Evolutionary conservation across 2,329 filamentous ascomycete genomes (phyloP).

Genomic region (Orbilia quercus): DNA sequence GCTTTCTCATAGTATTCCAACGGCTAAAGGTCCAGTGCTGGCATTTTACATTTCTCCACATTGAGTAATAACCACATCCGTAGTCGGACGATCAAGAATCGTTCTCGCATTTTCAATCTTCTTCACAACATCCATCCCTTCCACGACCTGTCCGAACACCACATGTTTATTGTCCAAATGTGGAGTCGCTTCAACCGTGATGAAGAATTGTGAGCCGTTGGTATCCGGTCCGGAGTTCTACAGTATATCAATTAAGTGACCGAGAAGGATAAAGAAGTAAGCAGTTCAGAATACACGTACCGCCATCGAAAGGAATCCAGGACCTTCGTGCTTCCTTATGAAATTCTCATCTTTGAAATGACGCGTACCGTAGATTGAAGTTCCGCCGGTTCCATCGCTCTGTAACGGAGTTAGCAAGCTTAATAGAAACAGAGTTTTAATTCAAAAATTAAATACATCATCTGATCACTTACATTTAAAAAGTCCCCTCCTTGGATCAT

Average conservation of each 20-base stretch:
- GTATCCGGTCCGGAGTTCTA: slow-evolving; percentile 91
- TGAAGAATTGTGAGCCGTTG: slow-evolving; percentile 97
- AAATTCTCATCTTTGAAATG: slow-evolving; percentile 94
- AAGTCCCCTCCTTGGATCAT: slow-evolving; percentile 99
- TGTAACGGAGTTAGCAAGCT: slow-evolving; percentile 23
- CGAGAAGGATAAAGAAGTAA: not conserved
- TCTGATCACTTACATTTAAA: slow-evolving; percentile 68
- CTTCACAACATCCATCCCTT: slow-evolving; percentile 87
- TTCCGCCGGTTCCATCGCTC: slow-evolving; percentile 88
- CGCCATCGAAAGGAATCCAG: slow-evolving; percentile 91
- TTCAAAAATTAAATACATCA: not conserved
- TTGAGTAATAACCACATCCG: slow-evolving; percentile 84
- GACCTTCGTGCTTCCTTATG: slow-evolving; percentile 77
- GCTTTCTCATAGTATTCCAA: too few species aligned
- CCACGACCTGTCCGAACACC: slow-evolving; percentile 89
- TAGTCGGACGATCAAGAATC: slow-evolving; percentile 82
- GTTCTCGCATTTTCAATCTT: slow-evolving; percentile 95
- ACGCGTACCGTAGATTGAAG: slow-evolving; percentile 85
- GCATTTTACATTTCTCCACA: slow-evolving; percentile 86
- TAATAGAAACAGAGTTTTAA: not conserved
- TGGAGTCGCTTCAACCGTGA: slow-evolving; percentile 86
- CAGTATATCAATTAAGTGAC: not conserved
- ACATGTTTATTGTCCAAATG: slow-evolving; percentile 94
- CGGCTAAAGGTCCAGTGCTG: too few species aligned
- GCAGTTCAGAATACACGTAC: slow-evolving; percentile 68